Conservation (phyloP, 345 rosid genomes). For the Tarenaya hassleriana region DNA sequence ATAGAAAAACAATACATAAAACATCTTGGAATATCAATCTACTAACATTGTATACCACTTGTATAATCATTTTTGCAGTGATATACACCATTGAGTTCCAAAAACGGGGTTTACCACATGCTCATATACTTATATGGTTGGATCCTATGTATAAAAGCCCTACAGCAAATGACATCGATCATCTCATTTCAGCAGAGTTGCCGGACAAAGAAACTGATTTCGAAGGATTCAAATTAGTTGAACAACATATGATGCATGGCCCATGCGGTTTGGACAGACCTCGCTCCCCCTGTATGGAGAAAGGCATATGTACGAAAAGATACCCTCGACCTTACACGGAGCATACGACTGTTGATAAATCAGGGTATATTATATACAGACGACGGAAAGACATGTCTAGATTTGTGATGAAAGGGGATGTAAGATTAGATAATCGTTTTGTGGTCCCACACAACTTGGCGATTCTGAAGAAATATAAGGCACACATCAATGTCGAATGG, state of each 20-base stretch:
- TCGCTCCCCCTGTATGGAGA: no score
- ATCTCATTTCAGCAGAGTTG: not conserved
- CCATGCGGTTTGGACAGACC: no score
- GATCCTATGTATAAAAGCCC: no score
- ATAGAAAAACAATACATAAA: no score
- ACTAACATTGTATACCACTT: no score
- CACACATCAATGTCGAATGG: not conserved
- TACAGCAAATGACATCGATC: not conserved
- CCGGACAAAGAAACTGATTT: not conserved
- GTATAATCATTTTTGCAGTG: no score
- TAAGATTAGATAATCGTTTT: not conserved
- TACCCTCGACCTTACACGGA: not conserved
- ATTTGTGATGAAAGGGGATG: not conserved
- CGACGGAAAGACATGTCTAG: not conserved
- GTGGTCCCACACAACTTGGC: not conserved
- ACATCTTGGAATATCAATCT: no score
- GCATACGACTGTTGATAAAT: not conserved
- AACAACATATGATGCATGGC: slow-evolving; percentile 3
- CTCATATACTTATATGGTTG: no score
- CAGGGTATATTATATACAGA: not conserved
- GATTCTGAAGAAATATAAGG: not conserved
- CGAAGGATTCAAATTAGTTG: not conserved
- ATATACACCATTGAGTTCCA: no score
- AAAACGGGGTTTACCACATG: no score
- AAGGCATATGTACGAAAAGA: no score